Evolutionary conservation across 1,284 basidiomycete species (phyloP).

Genomic region (Marasmius tenuissimus): DNA sequence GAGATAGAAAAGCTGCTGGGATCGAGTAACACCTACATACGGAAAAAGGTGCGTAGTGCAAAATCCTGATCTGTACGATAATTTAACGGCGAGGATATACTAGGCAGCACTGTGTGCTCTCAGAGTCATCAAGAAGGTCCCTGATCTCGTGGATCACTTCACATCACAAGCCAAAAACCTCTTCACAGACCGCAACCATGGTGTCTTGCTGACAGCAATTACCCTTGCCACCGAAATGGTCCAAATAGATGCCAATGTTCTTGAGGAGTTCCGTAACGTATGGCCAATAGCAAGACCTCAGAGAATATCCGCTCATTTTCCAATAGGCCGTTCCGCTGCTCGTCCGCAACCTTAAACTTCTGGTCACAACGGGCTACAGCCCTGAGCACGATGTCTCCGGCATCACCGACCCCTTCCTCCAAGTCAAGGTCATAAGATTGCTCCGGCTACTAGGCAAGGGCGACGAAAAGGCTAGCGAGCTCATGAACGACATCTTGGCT

Average conservation of each 20-base stretch:
- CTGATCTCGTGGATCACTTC: constrained; percentile 96
- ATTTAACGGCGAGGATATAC: constrained; percentile 2
- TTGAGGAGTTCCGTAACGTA: constrained; percentile 90
- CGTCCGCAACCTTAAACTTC: constrained; percentile 92
- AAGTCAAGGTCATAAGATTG: constrained; percentile 96
- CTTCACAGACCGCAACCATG: constrained; percentile 95
- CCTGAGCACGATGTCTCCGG: constrained; percentile 99
- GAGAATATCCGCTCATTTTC: constrained; percentile 5
- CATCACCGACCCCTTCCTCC: constrained; percentile 98
- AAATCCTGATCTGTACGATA: neutral
- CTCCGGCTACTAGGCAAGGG: constrained; percentile 87
- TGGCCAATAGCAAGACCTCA: constrained; percentile 16
- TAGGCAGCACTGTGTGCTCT: constrained; percentile 97
- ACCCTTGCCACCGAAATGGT: constrained; percentile 97
- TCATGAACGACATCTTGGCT: constrained; percentile 98
- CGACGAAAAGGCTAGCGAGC: constrained; percentile 86
- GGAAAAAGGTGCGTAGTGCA: constrained; percentile 80
- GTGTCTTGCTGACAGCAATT: constrained; percentile 90
- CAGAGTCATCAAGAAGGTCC: constrained; percentile 94
- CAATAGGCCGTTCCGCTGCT: constrained; percentile 86
- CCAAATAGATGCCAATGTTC: constrained; percentile 68
- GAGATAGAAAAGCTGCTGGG: constrained; percentile 98
- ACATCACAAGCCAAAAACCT: constrained; percentile 86
- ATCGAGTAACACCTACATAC: constrained; percentile 97
- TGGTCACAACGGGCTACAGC: constrained; percentile 96